Conservation (phyloP, 352 stramenopile genomes). For the Globisporangium spinosum region DNA sequence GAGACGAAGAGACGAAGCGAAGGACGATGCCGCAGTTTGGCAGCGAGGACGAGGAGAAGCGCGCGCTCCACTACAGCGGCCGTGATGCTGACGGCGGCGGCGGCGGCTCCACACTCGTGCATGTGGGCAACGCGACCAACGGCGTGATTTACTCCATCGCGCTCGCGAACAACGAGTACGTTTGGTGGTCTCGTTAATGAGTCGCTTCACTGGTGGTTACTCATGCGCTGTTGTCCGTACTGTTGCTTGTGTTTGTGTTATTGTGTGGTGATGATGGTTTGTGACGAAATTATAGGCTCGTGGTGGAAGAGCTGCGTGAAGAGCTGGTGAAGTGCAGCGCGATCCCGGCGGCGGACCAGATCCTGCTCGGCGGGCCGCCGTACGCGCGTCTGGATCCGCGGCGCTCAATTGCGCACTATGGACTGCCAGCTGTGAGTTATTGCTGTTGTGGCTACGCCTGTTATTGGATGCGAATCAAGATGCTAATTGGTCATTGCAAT, state of each 20-base stretch:
- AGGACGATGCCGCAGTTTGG: constrained; percentile 20
- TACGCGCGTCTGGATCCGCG: constrained; percentile 73
- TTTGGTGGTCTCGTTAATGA: constrained; percentile 4
- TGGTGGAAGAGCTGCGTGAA: constrained; percentile 66
- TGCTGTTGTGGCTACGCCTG: neutral
- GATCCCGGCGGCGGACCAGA: constrained; percentile 68
- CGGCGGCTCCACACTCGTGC: constrained; percentile 25
- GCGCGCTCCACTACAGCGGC: neutral
- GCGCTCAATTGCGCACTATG: constrained; percentile 65
- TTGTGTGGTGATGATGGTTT: constrained; percentile 8
- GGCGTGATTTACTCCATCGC: constrained; percentile 34
- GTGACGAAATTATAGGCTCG: constrained; percentile 31
- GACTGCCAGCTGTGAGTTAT: constrained; percentile 41
- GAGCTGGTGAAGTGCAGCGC: constrained; percentile 53
- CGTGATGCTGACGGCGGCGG: neutral
- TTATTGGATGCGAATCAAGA: neutral
- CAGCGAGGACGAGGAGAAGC: constrained; percentile 24
- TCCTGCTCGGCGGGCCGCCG: constrained; percentile 72
- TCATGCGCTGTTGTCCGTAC: neutral
- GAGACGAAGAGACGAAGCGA: neutral
- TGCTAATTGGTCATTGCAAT: neutral
- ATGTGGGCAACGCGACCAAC: constrained; percentile 46
- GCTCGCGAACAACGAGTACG: constrained; percentile 49
- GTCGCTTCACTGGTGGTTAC: neutral
- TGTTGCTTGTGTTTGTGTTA: neutral